Conservation (phyloP, 2,329 filamentous ascomycete species). For the Scedosporium dehoogii region DNA sequence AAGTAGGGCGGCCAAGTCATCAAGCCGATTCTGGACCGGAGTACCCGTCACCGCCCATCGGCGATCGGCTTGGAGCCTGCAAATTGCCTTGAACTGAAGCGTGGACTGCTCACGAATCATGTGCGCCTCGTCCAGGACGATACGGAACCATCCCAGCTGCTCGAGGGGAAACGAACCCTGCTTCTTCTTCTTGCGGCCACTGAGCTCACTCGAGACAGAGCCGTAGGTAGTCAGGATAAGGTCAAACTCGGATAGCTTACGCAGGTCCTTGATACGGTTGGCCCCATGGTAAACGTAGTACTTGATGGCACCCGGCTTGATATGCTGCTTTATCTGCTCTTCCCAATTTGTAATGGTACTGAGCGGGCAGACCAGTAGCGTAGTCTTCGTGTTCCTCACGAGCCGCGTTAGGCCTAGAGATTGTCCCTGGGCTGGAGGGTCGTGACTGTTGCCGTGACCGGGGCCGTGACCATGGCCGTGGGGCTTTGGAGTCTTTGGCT, state of each 20-base stretch:
- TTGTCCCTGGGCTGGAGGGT: conserved; percentile 12
- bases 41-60: conserved; percentile 98
- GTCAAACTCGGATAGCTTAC: conserved; percentile 63
- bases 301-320: conserved; percentile 52
- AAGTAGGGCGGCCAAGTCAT: conserved; percentile 79
- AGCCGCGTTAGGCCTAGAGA: conserved; percentile 40
- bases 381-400: conserved; percentile 64
- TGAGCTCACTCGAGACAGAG: conserved; percentile 72
- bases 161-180: conserved; percentile 55
- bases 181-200: conserved; percentile 51
- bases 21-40: conserved; percentile 85
- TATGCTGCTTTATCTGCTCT: conserved; percentile 77
- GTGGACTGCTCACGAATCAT: conserved; percentile 82
- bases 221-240: conserved; percentile 90
- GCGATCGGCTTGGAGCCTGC: conserved; percentile 65
- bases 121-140: conserved; percentile 91
- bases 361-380: conserved; percentile 78
- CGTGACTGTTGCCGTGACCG: conserved; percentile 14
- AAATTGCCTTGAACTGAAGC: conserved; percentile 75
- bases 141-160: conserved; percentile 82
- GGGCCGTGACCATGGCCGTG: conserved; percentile 23
- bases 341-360: conserved; percentile 94
- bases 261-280: conserved; percentile 59
- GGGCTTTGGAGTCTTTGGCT: conserved; percentile 32
- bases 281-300: conserved; percentile 83